A percentile compares a stretch with the other conserved stretches of the same genome.
These are phyloP conservation scores for Lepidium didymum DNA, from an alignment of 345 rosid genomes.

Conservation along the genomic window DNA sequence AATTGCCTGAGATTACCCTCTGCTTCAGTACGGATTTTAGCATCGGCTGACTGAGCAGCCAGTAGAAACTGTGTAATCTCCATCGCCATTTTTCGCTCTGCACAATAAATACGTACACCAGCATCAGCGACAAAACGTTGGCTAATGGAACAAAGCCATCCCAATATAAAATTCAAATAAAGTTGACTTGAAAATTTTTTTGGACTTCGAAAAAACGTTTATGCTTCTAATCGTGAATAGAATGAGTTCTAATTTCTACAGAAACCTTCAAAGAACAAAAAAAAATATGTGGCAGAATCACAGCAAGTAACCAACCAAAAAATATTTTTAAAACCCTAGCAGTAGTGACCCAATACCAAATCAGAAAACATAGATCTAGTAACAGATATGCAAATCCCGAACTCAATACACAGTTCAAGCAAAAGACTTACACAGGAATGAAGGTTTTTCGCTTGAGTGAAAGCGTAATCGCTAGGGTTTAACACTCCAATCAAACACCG, in stretches of 20 bases:
- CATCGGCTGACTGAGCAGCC: slow-evolving; percentile 79
- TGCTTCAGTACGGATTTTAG: slow-evolving; percentile 70
- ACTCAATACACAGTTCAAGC: background rate
- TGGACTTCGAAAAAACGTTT: background rate
- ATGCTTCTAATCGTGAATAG: background rate
- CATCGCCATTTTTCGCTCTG: slow-evolving; percentile 59
- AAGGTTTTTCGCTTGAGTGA: background rate
- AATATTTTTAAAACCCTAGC: slow-evolving; percentile 4
- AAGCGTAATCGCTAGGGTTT: slow-evolving; percentile 30
- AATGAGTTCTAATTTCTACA: background rate
- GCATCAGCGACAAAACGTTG: background rate
- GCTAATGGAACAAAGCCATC: background rate
- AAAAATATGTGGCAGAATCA: background rate
- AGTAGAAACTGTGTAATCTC: slow-evolving; percentile 77
- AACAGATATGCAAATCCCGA: background rate
- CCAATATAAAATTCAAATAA: background rate
- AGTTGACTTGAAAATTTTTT: background rate
- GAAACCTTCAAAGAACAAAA: background rate
- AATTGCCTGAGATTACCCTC: slow-evolving; percentile 63
- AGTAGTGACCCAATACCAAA: slow-evolving; percentile 2
- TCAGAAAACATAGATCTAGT: slow-evolving; percentile 21
- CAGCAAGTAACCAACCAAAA: background rate
- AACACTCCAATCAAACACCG: background rate
- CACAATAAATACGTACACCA: slow-evolving; percentile 12
- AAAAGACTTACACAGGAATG: slow-evolving; percentile 22